Conservation (phyloP, 495 filamentous ascomycete genomes). For the Penicillium cataractarum region DNA sequence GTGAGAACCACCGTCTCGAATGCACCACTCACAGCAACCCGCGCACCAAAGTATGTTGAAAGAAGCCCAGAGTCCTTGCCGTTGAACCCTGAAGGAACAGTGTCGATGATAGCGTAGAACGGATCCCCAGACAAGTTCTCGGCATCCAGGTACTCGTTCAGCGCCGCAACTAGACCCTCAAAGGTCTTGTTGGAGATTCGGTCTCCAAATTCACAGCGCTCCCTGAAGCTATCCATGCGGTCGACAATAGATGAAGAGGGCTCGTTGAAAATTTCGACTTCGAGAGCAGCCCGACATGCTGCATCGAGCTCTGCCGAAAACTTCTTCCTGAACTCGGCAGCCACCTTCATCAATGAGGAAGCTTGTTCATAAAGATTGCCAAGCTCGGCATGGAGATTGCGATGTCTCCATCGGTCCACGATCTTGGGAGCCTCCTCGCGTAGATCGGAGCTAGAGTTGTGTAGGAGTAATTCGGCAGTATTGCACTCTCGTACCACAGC, state of each 20-base stretch:
- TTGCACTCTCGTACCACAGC: constrained; percentile 79
- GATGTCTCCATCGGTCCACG: constrained; percentile 48
- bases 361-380: constrained; percentile 41
- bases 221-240: constrained; percentile 71
- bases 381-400: constrained; percentile 45
- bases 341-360: constrained; percentile 59
- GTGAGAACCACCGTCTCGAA: constrained; percentile 76
- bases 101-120: constrained; percentile 55
- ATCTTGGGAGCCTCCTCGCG: constrained; percentile 40
- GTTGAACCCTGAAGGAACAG: constrained; percentile 40
- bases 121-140: constrained; percentile 52
- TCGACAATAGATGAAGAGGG: constrained; percentile 65
- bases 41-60: constrained; percentile 71
- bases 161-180: constrained; percentile 41
- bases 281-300: constrained; percentile 60
- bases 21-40: constrained; percentile 69
- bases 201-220: constrained; percentile 70
- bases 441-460: constrained; percentile 44
- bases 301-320: constrained; percentile 66
- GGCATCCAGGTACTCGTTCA: constrained; percentile 45
- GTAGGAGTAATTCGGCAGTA: constrained; percentile 66
- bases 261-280: constrained; percentile 71
- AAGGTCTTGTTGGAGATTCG: constrained; percentile 75
- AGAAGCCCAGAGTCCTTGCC: constrained; percentile 51
- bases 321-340: constrained; percentile 56